These are phyloP conservation scores for Ophiocordyceps camponoti-floridani DNA, from an alignment of 2,329 filamentous ascomycete species.

Conservation along the genomic window DNA sequence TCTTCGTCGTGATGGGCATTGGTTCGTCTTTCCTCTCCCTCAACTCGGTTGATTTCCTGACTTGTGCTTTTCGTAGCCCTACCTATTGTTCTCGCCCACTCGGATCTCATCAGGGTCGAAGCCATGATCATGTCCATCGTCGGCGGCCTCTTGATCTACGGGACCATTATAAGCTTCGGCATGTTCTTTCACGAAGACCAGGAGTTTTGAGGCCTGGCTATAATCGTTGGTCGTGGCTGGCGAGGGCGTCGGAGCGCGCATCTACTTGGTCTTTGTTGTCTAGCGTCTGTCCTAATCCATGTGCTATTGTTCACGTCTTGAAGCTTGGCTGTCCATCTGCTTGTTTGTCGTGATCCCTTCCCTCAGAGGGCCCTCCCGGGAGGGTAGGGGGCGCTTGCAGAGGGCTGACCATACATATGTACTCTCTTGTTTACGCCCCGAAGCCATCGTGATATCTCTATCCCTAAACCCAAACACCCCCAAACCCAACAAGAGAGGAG, in stretches of 20 bases:
- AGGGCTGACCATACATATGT: no score
- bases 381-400: no score
- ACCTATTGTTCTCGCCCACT: slow-evolving; percentile 75
- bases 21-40: slow-evolving; percentile 38
- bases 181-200: slow-evolving; percentile 98
- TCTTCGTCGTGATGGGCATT: slow-evolving; percentile 93
- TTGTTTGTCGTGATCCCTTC: no score
- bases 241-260: background rate
- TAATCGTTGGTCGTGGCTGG: background rate
- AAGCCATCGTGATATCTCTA: no score
- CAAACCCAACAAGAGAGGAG: background rate
- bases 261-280: background rate
- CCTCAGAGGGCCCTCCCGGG: no score
- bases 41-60: background rate
- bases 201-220: slow-evolving; percentile 49
- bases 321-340: no score
- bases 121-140: slow-evolving; percentile 93
- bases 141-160: slow-evolving; percentile 87
- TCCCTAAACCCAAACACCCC: no score
- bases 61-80: slow-evolving; percentile 40
- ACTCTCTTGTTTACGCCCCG: no score
- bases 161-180: slow-evolving; percentile 92
- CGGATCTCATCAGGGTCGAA: slow-evolving; percentile 59
- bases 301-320: background rate
- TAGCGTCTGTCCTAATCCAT: background rate